phyloP scores from a whole-genome alignment of 306 rosid species.

The Cajanus cajan region DNA sequence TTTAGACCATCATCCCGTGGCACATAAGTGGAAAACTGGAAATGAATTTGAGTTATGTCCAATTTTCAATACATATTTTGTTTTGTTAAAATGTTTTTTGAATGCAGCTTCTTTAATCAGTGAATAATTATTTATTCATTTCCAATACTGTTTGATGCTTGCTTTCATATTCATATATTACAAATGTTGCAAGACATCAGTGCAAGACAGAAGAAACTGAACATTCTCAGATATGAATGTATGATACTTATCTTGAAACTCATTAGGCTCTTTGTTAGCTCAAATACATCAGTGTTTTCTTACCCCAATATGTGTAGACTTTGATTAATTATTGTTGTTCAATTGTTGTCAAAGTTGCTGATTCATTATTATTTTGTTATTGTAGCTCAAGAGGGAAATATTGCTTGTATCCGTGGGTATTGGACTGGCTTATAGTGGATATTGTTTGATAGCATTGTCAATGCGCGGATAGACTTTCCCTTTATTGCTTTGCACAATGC shows the following conservation, averaged over 20 bases:
- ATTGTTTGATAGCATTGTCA: constrained; percentile 66
- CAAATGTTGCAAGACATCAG: constrained; percentile 62
- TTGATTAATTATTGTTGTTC: constrained; percentile 7
- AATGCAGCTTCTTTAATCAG: background rate
- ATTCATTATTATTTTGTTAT: constrained; percentile 15
- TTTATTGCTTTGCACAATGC: background rate
- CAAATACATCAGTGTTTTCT: background rate
- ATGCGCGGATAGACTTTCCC: constrained; percentile 57
- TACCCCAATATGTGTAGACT: background rate
- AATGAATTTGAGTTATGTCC: background rate
- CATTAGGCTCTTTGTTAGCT: constrained; percentile 40
- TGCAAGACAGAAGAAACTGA: too few species aligned
- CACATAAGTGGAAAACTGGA: background rate
- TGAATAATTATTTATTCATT: background rate
- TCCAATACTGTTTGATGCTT: background rate
- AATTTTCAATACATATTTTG: background rate
- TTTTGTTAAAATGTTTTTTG: background rate
- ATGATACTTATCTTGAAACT: constrained; percentile 58
- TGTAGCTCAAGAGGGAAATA: constrained; percentile 83
- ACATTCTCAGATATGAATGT: constrained; percentile 85
- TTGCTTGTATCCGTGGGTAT: constrained; percentile 67
- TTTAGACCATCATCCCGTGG: background rate
- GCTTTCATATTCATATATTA: constrained; percentile 7
- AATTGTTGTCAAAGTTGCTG: constrained; percentile 18
- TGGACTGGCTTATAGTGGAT: constrained; percentile 74